A percentile compares a stretch with the other conserved stretches of the same genome.
phyloP scores from a whole-genome alignment of 495 filamentous ascomycete genomes.

The Penicillium desertorum region DNA sequence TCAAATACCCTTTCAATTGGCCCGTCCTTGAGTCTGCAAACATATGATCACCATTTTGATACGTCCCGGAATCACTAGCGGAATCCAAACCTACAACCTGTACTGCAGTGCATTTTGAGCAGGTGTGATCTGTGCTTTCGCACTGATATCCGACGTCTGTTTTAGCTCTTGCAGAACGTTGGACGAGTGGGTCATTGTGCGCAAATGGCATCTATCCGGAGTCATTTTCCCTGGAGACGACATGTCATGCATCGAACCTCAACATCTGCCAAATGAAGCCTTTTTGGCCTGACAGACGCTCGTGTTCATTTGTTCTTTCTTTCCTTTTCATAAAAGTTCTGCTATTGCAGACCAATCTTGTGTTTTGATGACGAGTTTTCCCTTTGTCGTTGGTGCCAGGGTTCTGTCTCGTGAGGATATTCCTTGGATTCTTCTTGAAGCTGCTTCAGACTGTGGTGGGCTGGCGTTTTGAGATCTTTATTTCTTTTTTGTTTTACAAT shows the following conservation, averaged over 20 bases:
- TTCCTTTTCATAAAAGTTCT: not conserved
- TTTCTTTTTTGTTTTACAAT: slow-evolving; percentile 17
- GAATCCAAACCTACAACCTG: not conserved
- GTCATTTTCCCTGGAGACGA: slow-evolving; percentile 5
- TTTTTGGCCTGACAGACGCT: not conserved
- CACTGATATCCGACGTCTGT: slow-evolving; percentile 11
- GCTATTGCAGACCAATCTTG: not conserved
- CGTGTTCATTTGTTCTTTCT: not conserved
- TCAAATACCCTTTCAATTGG: not conserved
- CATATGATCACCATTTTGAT: slow-evolving; percentile 1
- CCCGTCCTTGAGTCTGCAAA: not conserved
- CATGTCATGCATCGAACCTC: not conserved
- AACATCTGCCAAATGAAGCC: not conserved
- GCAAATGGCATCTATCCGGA: slow-evolving; percentile 18
- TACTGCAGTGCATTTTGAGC: not conserved
- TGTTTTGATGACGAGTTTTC: slow-evolving; percentile 1
- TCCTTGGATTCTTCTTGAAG: slow-evolving; percentile 3
- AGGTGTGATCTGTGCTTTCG: slow-evolving; percentile 4
- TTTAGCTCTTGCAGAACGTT: slow-evolving; percentile 14
- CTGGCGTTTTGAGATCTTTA: slow-evolving; percentile 6
- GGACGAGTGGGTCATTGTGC: not conserved
- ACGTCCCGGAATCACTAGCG: not conserved
- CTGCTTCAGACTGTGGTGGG: not conserved
- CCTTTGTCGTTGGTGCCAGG: slow-evolving; percentile 2
- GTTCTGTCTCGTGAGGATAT: not conserved